Evolutionary conservation across 1,284 basidiomycete species (phyloP).

Genomic region (Moesziomyces parantarcticus): DNA sequence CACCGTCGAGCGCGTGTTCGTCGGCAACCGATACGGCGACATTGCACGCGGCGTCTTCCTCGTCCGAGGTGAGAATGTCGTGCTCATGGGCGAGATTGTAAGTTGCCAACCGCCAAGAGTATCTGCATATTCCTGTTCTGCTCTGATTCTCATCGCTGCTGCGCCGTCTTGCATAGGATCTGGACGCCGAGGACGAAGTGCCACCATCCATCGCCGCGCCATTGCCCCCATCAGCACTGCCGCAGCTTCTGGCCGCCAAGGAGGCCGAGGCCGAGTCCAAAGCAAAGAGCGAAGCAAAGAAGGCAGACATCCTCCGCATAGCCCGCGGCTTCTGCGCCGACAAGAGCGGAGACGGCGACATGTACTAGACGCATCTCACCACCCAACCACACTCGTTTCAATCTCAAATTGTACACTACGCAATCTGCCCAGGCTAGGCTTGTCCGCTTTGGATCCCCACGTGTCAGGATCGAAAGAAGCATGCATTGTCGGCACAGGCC

Average conservation of each 20-base stretch:
- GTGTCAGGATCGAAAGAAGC: no score
- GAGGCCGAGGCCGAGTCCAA: slow-evolving; percentile 56
- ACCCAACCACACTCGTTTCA: slow-evolving; percentile 4
- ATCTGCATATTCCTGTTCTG: neutral
- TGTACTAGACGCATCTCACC: slow-evolving; percentile 47
- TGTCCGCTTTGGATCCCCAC: no score
- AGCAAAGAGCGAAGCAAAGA: slow-evolving; percentile 55
- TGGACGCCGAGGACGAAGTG: slow-evolving; percentile 64
- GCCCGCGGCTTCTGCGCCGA: slow-evolving; percentile 62
- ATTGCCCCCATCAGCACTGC: slow-evolving; percentile 54
- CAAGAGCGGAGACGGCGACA: slow-evolving; percentile 65
- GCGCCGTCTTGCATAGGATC: slow-evolving; percentile 39
- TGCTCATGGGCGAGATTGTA: slow-evolving; percentile 95
- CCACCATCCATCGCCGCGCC: slow-evolving; percentile 57
- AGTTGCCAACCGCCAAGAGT: slow-evolving; percentile 68
- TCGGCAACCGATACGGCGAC: slow-evolving; percentile 75
- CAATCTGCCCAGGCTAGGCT: slow-evolving; percentile 5
- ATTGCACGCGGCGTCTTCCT: slow-evolving; percentile 87
- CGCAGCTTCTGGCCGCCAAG: slow-evolving; percentile 52
- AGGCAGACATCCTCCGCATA: slow-evolving; percentile 57
- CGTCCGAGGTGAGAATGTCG: slow-evolving; percentile 98
- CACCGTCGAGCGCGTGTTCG: slow-evolving; percentile 79
- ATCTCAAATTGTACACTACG: slow-evolving; percentile 32
- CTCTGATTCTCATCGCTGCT: neutral
- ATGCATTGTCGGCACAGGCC: no score